Percentiles rank a stretch among this genome's conserved stretches.
phyloP scores from a whole-genome alignment of 495 filamentous ascomycete genomes.

The Tuber calosporum region DNA sequence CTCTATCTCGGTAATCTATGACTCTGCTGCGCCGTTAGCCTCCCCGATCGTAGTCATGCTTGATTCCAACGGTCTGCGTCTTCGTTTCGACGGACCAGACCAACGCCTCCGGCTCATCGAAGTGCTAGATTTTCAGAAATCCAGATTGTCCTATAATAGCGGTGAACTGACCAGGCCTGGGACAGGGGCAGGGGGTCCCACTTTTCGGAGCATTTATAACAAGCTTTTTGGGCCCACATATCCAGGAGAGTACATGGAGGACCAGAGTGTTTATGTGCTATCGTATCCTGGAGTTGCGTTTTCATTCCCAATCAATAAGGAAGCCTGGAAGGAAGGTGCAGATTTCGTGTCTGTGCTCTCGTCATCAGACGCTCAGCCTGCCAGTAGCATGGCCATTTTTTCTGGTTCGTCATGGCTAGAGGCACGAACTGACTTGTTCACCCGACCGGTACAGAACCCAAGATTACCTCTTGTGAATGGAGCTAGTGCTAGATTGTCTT shows the following conservation, averaged over 20 bases:
- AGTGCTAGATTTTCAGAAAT: conserved; percentile 82
- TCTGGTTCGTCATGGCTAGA: conserved; percentile 83
- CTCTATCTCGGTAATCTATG: conserved; percentile 72
- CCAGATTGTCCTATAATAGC: conserved; percentile 71
- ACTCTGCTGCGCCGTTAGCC: conserved; percentile 59
- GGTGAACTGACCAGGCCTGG: conserved; percentile 68
- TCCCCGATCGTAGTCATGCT: conserved; percentile 65
- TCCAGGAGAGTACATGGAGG: conserved; percentile 77
- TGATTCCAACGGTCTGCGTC: conserved; percentile 74
- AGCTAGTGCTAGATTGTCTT: conserved; percentile 31
- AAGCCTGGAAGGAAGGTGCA: conserved; percentile 69
- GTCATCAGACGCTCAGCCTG: conserved; percentile 63
- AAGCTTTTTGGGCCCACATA: conserved; percentile 85
- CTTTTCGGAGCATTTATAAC: conserved; percentile 86
- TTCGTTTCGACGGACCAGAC: conserved; percentile 89
- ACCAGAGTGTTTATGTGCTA: conserved; percentile 63
- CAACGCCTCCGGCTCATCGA: conserved; percentile 88
- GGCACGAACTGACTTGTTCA: conserved; percentile 66
- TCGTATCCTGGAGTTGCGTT: conserved; percentile 94
- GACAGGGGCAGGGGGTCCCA: conserved; percentile 56
- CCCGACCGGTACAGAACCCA: conserved; percentile 60
- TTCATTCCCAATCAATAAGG: conserved; percentile 69
- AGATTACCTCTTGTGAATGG: conserved; percentile 51
- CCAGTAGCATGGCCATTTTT: conserved; percentile 80
- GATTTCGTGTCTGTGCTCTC: conserved; percentile 83